Percentiles rank a stretch among this genome's conserved stretches.
Evolutionary conservation across 176 grass and related monocot genomes (phyloP).

Genomic region (Avena sativa): DNA sequence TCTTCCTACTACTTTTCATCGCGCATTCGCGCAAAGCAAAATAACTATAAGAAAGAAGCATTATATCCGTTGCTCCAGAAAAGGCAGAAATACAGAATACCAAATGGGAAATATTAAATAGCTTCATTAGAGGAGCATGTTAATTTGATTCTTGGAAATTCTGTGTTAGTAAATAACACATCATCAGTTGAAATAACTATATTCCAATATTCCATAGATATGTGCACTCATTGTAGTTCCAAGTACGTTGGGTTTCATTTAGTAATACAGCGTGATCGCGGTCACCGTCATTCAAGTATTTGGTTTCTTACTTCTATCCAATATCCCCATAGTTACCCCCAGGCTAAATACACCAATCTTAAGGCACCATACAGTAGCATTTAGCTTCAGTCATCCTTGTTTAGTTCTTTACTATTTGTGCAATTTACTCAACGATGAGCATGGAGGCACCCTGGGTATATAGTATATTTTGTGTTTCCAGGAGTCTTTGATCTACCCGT

Average conservation of each 20-base stretch:
- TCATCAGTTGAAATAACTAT: background rate
- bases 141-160: background rate
- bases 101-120: background rate
- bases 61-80: background rate
- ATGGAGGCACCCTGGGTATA: no score
- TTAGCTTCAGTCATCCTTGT: background rate
- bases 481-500: no score
- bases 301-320: background rate
- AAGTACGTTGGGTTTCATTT: background rate
- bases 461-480: no score
- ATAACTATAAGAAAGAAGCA: background rate
- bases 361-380: no score
- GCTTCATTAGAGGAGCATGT: background rate
- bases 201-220: background rate
- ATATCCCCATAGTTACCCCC: no score
- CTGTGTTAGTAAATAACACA: background rate
- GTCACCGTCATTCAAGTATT: background rate
- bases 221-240: background rate
- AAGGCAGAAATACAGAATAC: background rate
- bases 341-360: no score
- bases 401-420: no score
- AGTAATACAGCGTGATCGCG: background rate
- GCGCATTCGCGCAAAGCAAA: background rate
- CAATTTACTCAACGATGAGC: no score
- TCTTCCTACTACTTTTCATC: background rate